These are phyloP conservation scores for Cercospora zeina DNA, from an alignment of 2,329 filamentous ascomycete species.

Conservation along the genomic window DNA sequence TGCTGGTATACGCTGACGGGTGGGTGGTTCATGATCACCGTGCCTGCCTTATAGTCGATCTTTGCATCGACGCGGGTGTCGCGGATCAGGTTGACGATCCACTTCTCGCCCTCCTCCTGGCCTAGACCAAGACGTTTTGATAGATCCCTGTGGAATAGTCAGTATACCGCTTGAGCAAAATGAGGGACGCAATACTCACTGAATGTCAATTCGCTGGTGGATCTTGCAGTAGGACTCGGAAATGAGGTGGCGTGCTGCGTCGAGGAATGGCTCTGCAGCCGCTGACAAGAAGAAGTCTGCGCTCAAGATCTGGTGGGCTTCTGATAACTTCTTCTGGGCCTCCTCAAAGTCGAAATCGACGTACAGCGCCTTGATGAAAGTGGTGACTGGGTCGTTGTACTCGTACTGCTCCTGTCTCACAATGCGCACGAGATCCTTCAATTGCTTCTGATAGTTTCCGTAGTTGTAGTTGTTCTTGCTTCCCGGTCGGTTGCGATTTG, in stretches of 20 bases:
- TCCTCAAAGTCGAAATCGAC: slow-evolving; percentile 97
- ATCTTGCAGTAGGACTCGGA: slow-evolving; percentile 99
- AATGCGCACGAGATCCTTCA: slow-evolving; percentile 95
- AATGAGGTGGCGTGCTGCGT: slow-evolving; percentile 91
- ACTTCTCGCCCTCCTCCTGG: slow-evolving; percentile 97
- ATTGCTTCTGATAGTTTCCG: slow-evolving; percentile 96
- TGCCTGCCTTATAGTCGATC: slow-evolving; percentile 98
- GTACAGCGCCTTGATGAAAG: slow-evolving; percentile 94
- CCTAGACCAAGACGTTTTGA: slow-evolving; percentile 87
- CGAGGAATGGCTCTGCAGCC: slow-evolving; percentile 84
- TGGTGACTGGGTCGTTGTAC: slow-evolving; percentile 92
- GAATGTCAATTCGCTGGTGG: slow-evolving; percentile 94
- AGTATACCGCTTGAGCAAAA: slow-evolving; percentile 17
- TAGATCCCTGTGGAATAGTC: slow-evolving; percentile 62
- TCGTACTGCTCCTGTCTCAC: slow-evolving; percentile 97
- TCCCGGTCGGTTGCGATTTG: slow-evolving; percentile 70
- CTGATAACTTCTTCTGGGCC: slow-evolving; percentile 81
- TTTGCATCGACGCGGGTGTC: slow-evolving; percentile 97
- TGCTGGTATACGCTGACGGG: slow-evolving; percentile 98
- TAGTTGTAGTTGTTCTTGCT: slow-evolving; percentile 94
- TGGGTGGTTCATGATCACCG: slow-evolving; percentile 98
- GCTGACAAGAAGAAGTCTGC: slow-evolving; percentile 93
- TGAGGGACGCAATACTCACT: slow-evolving; percentile 55
- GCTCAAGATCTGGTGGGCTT: slow-evolving; percentile 87
- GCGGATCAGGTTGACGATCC: slow-evolving; percentile 98